A percentile compares a stretch with the other conserved stretches of the same genome.
These are phyloP conservation scores for Mycosphaerella arachidis DNA, from an alignment of 2,329 filamentous ascomycete species.

Conservation along the genomic window DNA sequence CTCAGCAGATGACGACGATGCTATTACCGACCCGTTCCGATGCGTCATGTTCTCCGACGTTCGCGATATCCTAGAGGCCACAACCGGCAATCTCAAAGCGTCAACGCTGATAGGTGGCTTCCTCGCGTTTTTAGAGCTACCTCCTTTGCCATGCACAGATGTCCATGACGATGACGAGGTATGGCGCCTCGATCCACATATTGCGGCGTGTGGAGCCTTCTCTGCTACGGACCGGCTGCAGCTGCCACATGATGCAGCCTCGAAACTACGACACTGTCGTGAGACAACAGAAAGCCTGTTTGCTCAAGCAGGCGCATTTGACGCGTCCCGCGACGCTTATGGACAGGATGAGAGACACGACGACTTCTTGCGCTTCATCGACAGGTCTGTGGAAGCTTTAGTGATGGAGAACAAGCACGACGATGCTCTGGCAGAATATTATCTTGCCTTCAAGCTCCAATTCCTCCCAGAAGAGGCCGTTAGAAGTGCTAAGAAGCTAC, in stretches of 20 bases:
- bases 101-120: slow-evolving; percentile 63
- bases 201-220: neutral
- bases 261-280: neutral
- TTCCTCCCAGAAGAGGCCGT: slow-evolving; percentile 53
- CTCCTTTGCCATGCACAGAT: slow-evolving; percentile 48
- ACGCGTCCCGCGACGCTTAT: neutral
- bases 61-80: slow-evolving; percentile 53
- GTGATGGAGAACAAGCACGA: slow-evolving; percentile 41
- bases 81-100: slow-evolving; percentile 35
- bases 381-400: slow-evolving; percentile 56
- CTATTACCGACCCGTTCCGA: slow-evolving; percentile 64
- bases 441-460: slow-evolving; percentile 61
- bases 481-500: slow-evolving; percentile 66
- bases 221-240: neutral
- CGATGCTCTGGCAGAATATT: slow-evolving; percentile 61
- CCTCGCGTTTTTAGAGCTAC: slow-evolving; percentile 42
- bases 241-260: neutral
- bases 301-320: slow-evolving; percentile 1
- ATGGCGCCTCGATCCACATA: slow-evolving; percentile 10
- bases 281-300: slow-evolving; percentile 17
- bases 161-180: slow-evolving; percentile 19
- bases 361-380: slow-evolving; percentile 28
- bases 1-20: slow-evolving; percentile 72
- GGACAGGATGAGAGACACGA: neutral
- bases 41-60: slow-evolving; percentile 78